Percentiles rank a stretch among this genome's conserved stretches.
These are phyloP conservation scores for Cystobasidium onofrii DNA, from an alignment of 768 basidiomycete species.

Conservation along the genomic window DNA sequence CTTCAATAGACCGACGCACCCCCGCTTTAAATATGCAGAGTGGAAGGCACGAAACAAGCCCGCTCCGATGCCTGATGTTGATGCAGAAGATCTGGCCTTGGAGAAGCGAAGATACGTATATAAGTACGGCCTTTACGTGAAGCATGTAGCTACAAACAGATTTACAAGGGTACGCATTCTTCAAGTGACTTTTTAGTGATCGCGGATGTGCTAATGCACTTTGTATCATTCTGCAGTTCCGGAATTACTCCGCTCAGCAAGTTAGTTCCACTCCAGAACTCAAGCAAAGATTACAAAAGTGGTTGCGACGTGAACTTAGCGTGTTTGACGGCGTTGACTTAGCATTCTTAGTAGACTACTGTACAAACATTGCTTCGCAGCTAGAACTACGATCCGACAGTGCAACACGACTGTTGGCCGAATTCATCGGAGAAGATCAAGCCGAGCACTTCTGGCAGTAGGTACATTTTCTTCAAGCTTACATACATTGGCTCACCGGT, in stretches of 20 bases:
- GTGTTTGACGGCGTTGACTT: slow-evolving; percentile 40
- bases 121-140: slow-evolving; percentile 39
- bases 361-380: slow-evolving; percentile 39
- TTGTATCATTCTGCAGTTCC: slow-evolving; percentile 30
- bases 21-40: slow-evolving; percentile 22
- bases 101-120: slow-evolving; percentile 40
- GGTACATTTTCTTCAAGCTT: not conserved
- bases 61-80: slow-evolving; percentile 10
- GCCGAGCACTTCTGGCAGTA: slow-evolving; percentile 41
- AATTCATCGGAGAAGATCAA: slow-evolving; percentile 38
- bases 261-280: slow-evolving; percentile 31
- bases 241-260: slow-evolving; percentile 18
- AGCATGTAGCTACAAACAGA: slow-evolving; percentile 41
- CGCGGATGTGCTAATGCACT: not conserved
- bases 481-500: not conserved
- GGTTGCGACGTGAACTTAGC: slow-evolving; percentile 40
- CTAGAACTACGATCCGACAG: slow-evolving; percentile 40
- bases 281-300: slow-evolving; percentile 39
- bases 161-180: slow-evolving; percentile 35
- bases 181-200: not conserved
- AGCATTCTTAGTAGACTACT: slow-evolving; percentile 40
- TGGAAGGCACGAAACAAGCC: slow-evolving; percentile 20
- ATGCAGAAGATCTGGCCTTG: slow-evolving; percentile 31
- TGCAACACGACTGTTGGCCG: slow-evolving; percentile 38
- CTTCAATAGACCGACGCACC: slow-evolving; percentile 15